Evolutionary conservation across 768 basidiomycete species (phyloP).

Genomic region (Xerocomellus dryophilus): DNA sequence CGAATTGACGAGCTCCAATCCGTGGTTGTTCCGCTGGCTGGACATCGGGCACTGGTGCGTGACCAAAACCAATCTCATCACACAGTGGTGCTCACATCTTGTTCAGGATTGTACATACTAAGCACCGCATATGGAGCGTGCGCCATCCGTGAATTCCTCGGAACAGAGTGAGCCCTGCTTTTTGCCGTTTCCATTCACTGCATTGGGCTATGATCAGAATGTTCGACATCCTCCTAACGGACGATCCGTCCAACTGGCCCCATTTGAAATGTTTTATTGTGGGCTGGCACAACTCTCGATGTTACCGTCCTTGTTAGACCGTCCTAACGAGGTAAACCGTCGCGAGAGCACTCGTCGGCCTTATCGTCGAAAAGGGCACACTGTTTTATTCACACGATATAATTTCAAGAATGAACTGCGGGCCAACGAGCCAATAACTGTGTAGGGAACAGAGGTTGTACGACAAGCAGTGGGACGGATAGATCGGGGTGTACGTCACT

Average conservation of each 20-base stretch:
- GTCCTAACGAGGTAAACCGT: no score
- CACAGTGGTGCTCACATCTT: constrained; percentile 7
- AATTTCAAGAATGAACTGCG: no score
- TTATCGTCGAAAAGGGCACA: no score
- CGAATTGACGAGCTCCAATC: constrained; percentile 64
- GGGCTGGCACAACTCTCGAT: no score
- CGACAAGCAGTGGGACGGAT: no score
- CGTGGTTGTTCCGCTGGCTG: constrained; percentile 48
- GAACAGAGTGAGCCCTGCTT: constrained; percentile 50
- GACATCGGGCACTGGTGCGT: constrained; percentile 58
- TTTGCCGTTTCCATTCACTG: not conserved
- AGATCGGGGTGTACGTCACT: no score
- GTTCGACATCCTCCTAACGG: constrained; percentile 60
- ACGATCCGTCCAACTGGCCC: constrained; percentile 72
- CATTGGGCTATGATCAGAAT: constrained; percentile 39
- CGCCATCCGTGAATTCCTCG: constrained; percentile 67
- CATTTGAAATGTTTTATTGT: no score
- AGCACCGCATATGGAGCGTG: constrained; percentile 70
- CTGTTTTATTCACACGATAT: no score
- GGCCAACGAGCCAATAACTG: no score
- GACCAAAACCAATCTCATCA: not conserved
- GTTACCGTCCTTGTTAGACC: no score
- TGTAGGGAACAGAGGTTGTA: no score
- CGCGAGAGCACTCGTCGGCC: no score
- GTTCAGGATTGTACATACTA: constrained; percentile 43